Evolutionary conservation across 345 rosid genomes (phyloP), one percentile per base, ranked within the genome.

Genomic region (Erysimum cheiranthoides): DNA sequence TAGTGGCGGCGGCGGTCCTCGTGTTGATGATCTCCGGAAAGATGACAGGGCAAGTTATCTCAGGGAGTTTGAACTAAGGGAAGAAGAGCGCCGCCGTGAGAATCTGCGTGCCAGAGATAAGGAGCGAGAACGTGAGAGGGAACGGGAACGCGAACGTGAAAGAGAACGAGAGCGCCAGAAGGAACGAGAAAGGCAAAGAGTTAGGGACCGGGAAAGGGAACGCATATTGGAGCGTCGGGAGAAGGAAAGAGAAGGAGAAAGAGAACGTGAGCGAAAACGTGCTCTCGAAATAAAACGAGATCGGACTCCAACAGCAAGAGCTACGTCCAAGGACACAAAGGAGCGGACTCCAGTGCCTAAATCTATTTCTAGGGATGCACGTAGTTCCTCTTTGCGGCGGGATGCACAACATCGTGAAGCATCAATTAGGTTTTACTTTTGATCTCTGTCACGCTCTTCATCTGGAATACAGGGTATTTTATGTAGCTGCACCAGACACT

Each of bases 1-100:
- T 65, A 84, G 87, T 73, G 81, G 84, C 68, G 62, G 8, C 1
- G 85, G 86, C 67, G 82, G 77, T 74, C 87, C 86, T 32, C 87
- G 86, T 56, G 85, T 86, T 61, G 98, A 96, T 56, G 93, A 93
- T 61, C 70, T 78, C 28, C 88, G 67, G 18, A 89, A 90, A 80
- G 98, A 93, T 83, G 97, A 91, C 71, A 82, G 91, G 76, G 96
- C 94, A 72, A 84, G 92, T 78, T 96, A 96, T 86, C 97, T 96
- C 78, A 85, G 88, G 74, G 97, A 95, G 66, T 95, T 92, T 42
- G 99, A 95, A 76, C 73, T 90, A 71, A 89, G 98, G 73, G 99
- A 92, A 79, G 96, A 92, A 83, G 97, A 95, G 77, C 96, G 94
- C 10, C 90, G 85, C 27, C 87, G 91, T 63, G 98, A 90, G 50